Percentiles rank a stretch among this genome's conserved stretches.
Conservation (phyloP, 371 early-diverging fungal genomes). For the Batkoa obscura region DNA sequence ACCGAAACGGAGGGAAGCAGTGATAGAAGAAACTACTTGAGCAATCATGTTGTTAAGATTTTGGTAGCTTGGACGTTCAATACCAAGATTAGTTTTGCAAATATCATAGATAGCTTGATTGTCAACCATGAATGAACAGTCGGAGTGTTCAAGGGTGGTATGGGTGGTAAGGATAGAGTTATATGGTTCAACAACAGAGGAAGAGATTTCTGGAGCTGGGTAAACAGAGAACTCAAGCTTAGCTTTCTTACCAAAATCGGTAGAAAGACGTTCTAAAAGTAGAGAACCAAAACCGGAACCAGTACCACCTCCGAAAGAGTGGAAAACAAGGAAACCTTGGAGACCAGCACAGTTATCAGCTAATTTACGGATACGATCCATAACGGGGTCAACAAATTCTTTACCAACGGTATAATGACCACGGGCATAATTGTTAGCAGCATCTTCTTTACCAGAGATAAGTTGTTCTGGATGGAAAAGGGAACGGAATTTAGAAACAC, state of each 20-base stretch:
- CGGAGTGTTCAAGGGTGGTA: conserved; percentile 96
- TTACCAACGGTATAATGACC: conserved; percentile 99
- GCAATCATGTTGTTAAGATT: conserved; percentile 98
- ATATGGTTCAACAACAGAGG: conserved; percentile 97
- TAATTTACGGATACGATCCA: conserved; percentile 94
- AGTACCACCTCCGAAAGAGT: conserved; percentile 98
- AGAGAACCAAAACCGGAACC: conserved; percentile 98
- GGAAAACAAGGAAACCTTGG: conserved; percentile 94
- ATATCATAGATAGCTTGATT: conserved; percentile 99
- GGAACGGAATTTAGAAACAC: conserved; percentile 58
- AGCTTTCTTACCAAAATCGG: conserved; percentile 97
- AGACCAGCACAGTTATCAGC: conserved; percentile 96
- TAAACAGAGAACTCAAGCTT: conserved; percentile 98
- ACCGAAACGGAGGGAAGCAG: conserved; percentile 96
- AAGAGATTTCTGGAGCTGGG: conserved; percentile 97
- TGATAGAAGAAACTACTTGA: conserved; percentile 99
- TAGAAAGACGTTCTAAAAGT: conserved; percentile 90
- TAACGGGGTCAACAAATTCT: conserved; percentile 89
- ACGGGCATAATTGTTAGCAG: conserved; percentile 99
- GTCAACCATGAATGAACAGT: conserved; percentile 99
- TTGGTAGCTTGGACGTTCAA: conserved; percentile 92
- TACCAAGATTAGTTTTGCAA: conserved; percentile 96
- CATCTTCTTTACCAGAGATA: conserved; percentile 98
- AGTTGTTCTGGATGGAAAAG: conserved; percentile 98
- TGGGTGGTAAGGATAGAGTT: conserved; percentile 98